Base-by-base conservation (phyloP, 2,329 filamentous ascomycete species). In the Cladosporium phlei region DNA sequence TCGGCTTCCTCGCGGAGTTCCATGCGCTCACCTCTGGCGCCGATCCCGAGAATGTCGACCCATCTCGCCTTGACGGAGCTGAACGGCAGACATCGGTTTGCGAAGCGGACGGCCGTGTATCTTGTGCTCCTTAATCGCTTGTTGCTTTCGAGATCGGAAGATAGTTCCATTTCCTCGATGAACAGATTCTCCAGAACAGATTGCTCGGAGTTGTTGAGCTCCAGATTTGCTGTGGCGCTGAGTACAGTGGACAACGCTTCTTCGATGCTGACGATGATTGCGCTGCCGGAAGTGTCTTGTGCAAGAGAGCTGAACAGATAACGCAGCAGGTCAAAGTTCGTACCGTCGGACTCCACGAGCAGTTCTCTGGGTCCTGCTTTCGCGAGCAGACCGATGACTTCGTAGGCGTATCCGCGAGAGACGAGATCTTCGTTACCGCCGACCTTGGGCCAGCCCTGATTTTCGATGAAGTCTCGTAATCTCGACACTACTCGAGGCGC, bases 1-100 rank as follows among this genome's bases (percentile, higher is more conserved):
- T 81, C 83, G 2, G 89, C 93, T 68, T 97, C 91, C 62, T 98
- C 93, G 1, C 87, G 69, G 3, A 97, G 82, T 61, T 97, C 91
- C 50, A 83, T 85, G 35, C 86, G 79, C 61, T 90, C 85, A 40
- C 80, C 77, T 2, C 70, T 66, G 10, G 82, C 82, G 12, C 79
- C 81, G 7, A 93, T 72, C 6, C 90, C 91, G 39, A 96, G 74
- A 12, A 97, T 78, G 63, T 96, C 82, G 37, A 96, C 86, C 87
- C 88, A 96, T 38, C 93, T 80, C 20, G 82, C 93, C 28, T 84
- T 74, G 8, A 88, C 75, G 59, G 95, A 88, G 16, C 76, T 76
- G 57, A 88, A 96, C 1, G 85, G 79, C 4, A 98, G 72, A 59
- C 88, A 95, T 40, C 87, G 79, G 61, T 97, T 97, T 9, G 88